Conservation (phyloP, 768 basidiomycete genomes). For the Leccinum ochraceum region DNA sequence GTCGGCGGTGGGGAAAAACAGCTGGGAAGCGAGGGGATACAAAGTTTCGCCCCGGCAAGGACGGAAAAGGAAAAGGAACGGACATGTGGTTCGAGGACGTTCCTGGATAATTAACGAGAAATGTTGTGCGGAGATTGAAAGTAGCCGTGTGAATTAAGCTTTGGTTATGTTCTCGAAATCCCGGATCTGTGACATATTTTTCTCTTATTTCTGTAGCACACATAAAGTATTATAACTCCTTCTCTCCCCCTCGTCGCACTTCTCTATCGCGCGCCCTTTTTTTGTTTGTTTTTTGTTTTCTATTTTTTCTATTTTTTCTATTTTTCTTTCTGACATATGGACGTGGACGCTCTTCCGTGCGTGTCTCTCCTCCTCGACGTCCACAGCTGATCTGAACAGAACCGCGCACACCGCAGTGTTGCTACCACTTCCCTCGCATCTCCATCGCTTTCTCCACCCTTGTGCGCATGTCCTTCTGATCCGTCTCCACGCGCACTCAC, state of each 20-base stretch:
- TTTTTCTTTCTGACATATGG: slow-evolving; percentile 19
- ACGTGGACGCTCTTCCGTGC: slow-evolving; percentile 21
- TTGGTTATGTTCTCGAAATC: slow-evolving; percentile 42
- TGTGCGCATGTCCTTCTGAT: slow-evolving; percentile 26
- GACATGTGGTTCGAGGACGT: slow-evolving; percentile 30
- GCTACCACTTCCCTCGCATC: slow-evolving; percentile 12
- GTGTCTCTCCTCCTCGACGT: slow-evolving; percentile 9
- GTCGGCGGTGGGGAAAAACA: slow-evolving; percentile 2
- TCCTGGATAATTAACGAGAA: slow-evolving; percentile 34
- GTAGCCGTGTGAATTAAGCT: slow-evolving; percentile 35
- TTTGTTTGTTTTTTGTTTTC: slow-evolving; percentile 11
- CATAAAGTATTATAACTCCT: slow-evolving; percentile 33
- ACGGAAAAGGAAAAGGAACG: slow-evolving; percentile 25
- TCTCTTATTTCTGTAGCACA: slow-evolving; percentile 37
- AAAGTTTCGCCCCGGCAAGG: slow-evolving; percentile 20
- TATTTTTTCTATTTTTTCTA: not conserved
- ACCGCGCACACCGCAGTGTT: slow-evolving; percentile 14
- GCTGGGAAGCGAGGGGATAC: slow-evolving; percentile 12
- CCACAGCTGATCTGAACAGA: slow-evolving; percentile 18
- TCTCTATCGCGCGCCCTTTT: slow-evolving; percentile 6
- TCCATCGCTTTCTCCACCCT: slow-evolving; percentile 14
- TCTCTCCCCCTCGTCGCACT: slow-evolving; percentile 18
- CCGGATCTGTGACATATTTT: slow-evolving; percentile 43
- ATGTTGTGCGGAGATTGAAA: slow-evolving; percentile 36
- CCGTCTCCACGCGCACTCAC: slow-evolving; percentile 18